Evolutionary conservation across 495 filamentous ascomycete species (phyloP).

Genomic region (Echria macrotheca): DNA sequence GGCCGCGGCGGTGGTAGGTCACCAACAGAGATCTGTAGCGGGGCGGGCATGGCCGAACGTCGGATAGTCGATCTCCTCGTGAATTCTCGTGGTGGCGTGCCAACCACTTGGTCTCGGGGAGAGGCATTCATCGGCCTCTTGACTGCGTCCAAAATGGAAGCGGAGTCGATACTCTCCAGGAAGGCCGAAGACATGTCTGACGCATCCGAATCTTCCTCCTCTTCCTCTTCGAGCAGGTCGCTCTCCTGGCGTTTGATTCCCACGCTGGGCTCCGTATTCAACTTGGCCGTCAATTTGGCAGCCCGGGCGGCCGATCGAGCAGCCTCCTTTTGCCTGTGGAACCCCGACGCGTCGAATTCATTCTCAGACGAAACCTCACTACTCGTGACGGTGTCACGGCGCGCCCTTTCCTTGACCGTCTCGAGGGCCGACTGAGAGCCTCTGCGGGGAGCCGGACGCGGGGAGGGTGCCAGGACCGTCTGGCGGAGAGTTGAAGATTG

Average conservation of each 20-base stretch:
- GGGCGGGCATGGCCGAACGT: conserved; percentile 37
- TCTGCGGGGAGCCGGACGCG: conserved; percentile 42
- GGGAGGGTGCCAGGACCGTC: conserved; percentile 30
- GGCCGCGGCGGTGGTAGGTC: conserved; percentile 90
- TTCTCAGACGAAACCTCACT: conserved; percentile 91
- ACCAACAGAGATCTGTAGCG: conserved; percentile 54
- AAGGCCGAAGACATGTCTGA: conserved; percentile 50
- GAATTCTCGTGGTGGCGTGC: conserved; percentile 49
- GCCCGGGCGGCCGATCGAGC: conserved; percentile 28
- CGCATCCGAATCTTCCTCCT: conserved; percentile 55
- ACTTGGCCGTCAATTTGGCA: conserved; percentile 41
- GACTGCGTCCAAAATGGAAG: conserved; percentile 46
- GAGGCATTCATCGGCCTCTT: conserved; percentile 45
- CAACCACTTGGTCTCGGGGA: conserved; percentile 45
- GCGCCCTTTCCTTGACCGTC: conserved; percentile 64
- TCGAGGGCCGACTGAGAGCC: conserved; percentile 75
- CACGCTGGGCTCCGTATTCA: conserved; percentile 32
- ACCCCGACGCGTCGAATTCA: conserved; percentile 65
- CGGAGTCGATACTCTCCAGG: conserved; percentile 49
- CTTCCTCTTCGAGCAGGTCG: conserved; percentile 53
- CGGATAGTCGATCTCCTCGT: conserved; percentile 45
- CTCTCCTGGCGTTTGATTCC: conserved; percentile 44
- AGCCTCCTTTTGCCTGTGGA: conserved; percentile 52
- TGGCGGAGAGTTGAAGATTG: conserved; percentile 52
- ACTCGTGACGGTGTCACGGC: conserved; percentile 83